A percentile compares a stretch with the other conserved stretches of the same genome.
These are phyloP conservation scores for Conidiobolus coronatus DNA, from an alignment of 371 early-diverging fungal genomes.

Conservation along the genomic window DNA sequence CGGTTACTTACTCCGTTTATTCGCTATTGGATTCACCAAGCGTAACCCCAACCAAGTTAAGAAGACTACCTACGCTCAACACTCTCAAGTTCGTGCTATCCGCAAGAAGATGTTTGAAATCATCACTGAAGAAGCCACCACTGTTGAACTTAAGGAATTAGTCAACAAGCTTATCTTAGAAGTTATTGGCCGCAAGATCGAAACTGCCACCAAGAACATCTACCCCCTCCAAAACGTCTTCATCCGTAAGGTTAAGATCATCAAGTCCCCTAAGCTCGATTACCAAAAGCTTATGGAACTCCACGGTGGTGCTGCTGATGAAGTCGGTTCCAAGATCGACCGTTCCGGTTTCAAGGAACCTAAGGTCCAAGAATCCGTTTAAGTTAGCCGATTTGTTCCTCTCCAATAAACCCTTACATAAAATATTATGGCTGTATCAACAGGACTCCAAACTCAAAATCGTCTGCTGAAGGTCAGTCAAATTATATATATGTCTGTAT, in stretches of 20 bases:
- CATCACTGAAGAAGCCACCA: conserved; percentile 73
- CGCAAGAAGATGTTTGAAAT: conserved; percentile 99
- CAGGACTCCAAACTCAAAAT: too few relatives aligned
- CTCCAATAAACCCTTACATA: too few relatives aligned
- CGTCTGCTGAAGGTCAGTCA: too few relatives aligned
- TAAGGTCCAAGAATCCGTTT: conserved; percentile 46
- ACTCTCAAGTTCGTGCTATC: conserved; percentile 93
- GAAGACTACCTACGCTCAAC: conserved; percentile 98
- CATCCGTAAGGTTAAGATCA: conserved; percentile 98
- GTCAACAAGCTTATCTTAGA: conserved; percentile 88
- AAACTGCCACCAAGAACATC: conserved; percentile 92
- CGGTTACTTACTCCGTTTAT: conserved; percentile 96
- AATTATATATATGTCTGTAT: too few relatives aligned
- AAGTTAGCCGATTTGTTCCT: conserved; percentile 10
- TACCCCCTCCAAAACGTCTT: conserved; percentile 98
- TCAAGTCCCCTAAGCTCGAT: conserved; percentile 95
- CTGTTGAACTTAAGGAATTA: conserved; percentile 89
- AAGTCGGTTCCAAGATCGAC: conserved; percentile 58
- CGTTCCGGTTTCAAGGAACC: conserved; percentile 70
- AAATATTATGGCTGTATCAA: too few relatives aligned
- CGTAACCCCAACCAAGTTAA: conserved; percentile 84
- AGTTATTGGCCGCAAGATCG: conserved; percentile 86
- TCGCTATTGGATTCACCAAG: conserved; percentile 96
- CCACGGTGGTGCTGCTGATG: conserved; percentile 54
- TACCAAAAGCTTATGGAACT: conserved; percentile 89